Conservation (phyloP, 306 rosid genomes). For the Macrotyloma uniflorum region DNA sequence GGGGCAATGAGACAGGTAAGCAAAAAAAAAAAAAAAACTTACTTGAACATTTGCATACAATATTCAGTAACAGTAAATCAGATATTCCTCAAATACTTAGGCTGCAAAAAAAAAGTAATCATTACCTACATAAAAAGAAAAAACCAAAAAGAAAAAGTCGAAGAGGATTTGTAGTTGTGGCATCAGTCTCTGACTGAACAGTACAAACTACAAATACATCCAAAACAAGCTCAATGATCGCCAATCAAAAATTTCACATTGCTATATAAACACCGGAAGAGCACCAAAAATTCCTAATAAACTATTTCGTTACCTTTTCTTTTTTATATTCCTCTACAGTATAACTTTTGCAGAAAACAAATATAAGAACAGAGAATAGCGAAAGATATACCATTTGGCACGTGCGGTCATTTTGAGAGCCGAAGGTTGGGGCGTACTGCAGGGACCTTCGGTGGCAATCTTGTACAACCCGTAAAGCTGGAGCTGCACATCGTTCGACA, state of each 20-base stretch:
- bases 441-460: conserved; percentile 98
- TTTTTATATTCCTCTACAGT: neutral
- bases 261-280: neutral
- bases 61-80: neutral
- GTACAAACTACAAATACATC: conserved; percentile 17
- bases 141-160: neutral
- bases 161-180: neutral
- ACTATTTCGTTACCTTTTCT: neutral
- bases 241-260: conserved; percentile 3
- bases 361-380: neutral
- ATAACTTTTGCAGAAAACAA: neutral
- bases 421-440: conserved; percentile 85
- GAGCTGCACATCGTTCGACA: conserved; percentile 71
- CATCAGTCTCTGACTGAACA: neutral
- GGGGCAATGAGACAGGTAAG: neutral
- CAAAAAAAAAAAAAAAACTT: neutral
- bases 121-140: neutral
- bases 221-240: conserved; percentile 25
- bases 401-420: conserved; percentile 94
- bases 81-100: conserved; percentile 15
- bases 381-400: conserved; percentile 76
- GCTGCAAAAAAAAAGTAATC: neutral
- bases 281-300: conserved; percentile 31
- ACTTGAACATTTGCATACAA: neutral
- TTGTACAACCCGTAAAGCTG: conserved; percentile 90